phyloP scores from a whole-genome alignment of 2,329 filamentous ascomycete genomes.

The Stachybotrys elegans region DNA sequence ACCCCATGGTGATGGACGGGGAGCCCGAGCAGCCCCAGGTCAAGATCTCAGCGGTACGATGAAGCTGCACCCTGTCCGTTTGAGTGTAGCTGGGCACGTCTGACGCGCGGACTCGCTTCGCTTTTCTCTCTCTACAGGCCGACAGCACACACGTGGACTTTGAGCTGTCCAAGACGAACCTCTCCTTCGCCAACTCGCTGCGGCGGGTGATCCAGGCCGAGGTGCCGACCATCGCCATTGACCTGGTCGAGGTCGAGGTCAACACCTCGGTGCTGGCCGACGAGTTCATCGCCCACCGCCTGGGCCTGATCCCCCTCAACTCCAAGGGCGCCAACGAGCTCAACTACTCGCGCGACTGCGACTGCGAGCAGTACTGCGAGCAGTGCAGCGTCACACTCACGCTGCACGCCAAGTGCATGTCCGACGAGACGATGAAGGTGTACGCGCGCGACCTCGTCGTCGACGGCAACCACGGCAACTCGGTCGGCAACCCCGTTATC shows the following conservation, averaged over 20 bases:
- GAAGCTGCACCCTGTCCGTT: too few relatives aligned
- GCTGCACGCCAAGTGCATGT: slow-evolving; percentile 79
- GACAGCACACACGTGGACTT: slow-evolving; percentile 82
- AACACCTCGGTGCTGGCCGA: slow-evolving; percentile 97
- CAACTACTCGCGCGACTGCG: slow-evolving; percentile 87
- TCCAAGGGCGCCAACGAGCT: slow-evolving; percentile 79
- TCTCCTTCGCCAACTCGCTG: slow-evolving; percentile 87
- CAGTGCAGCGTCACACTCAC: slow-evolving; percentile 82
- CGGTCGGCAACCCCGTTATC: slow-evolving; percentile 78
- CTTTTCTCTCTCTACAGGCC: slow-evolving; percentile 61
- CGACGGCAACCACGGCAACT: slow-evolving; percentile 63
- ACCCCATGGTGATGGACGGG: slow-evolving; percentile 55
- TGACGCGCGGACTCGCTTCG: too few relatives aligned
- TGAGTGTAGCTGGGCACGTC: too few relatives aligned
- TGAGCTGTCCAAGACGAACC: slow-evolving; percentile 81
- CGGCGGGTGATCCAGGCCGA: slow-evolving; percentile 89
- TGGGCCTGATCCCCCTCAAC: slow-evolving; percentile 84
- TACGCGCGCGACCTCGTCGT: slow-evolving; percentile 86
- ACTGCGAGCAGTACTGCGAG: slow-evolving; percentile 93
- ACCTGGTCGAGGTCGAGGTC: slow-evolving; percentile 84
- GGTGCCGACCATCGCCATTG: slow-evolving; percentile 90
- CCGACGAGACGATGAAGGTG: slow-evolving; percentile 86
- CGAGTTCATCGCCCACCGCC: slow-evolving; percentile 89
- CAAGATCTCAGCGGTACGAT: slow-evolving; percentile 54
- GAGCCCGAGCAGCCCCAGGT: slow-evolving; percentile 52